These are phyloP conservation scores for Hypoxylon fragiforme DNA, from an alignment of 495 filamentous ascomycete species.

Conservation along the genomic window DNA sequence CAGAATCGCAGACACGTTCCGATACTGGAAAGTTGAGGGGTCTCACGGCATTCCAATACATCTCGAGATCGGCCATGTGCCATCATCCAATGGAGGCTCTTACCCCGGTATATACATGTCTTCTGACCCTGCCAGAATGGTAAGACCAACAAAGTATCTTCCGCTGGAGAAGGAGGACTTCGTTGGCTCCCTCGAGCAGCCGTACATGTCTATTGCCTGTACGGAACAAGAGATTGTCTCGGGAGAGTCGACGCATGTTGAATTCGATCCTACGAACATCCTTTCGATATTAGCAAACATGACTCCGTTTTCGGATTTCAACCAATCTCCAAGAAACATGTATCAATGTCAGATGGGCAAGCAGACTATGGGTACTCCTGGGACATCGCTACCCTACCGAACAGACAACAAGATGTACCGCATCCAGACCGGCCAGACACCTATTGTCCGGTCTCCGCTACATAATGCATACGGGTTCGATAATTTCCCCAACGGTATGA, in stretches of 20 bases:
- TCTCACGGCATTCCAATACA: conserved; percentile 79
- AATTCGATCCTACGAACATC: conserved; percentile 94
- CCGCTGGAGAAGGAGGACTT: conserved; percentile 81
- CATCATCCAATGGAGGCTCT: conserved; percentile 82
- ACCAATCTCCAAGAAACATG: conserved; percentile 99
- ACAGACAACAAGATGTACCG: conserved; percentile 97
- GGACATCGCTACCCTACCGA: conserved; percentile 79
- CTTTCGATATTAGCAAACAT: conserved; percentile 97
- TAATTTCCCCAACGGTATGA: conserved; percentile 98
- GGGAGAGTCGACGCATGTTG: conserved; percentile 88
- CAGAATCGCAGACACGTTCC: conserved; percentile 76
- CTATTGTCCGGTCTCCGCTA: conserved; percentile 85
- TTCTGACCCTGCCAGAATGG: conserved; percentile 81
- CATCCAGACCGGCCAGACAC: conserved; percentile 93
- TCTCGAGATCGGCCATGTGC: conserved; percentile 90
- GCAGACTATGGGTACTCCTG: conserved; percentile 97
- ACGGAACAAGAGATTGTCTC: conserved; percentile 80
- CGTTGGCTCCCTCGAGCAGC: conserved; percentile 92
- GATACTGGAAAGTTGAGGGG: conserved; percentile 95
- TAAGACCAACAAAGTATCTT: conserved; percentile 89
- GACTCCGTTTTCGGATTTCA: conserved; percentile 98
- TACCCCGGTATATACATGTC: conserved; percentile 96
- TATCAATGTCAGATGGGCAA: conserved; percentile 99
- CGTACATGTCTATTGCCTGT: conserved; percentile 96
- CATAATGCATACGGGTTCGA: conserved; percentile 97